These are phyloP conservation scores for Cystobasidium pallidum DNA, from an alignment of 1,284 basidiomycete species.

Conservation along the genomic window DNA sequence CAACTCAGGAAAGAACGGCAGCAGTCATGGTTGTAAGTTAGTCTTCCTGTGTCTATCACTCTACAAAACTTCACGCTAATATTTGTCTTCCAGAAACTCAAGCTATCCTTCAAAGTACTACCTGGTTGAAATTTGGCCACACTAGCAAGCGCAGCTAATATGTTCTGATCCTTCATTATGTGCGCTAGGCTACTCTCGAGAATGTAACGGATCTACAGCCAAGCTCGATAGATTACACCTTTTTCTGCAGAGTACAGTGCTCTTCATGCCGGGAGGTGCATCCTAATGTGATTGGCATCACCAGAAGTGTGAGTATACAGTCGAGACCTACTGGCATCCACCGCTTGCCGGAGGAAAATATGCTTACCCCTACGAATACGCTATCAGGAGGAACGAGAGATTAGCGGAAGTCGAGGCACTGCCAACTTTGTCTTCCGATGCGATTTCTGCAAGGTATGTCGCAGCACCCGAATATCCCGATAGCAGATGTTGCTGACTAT, in stretches of 20 bases:
- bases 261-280: slow-evolving; percentile 44
- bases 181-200: slow-evolving; percentile 40
- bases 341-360: neutral
- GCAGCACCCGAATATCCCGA: neutral
- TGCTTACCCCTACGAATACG: neutral
- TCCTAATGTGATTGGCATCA: slow-evolving; percentile 43
- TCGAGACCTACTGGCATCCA: neutral
- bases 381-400: slow-evolving; percentile 40
- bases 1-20: neutral
- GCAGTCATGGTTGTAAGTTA: slow-evolving; percentile 13
- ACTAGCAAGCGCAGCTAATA: neutral
- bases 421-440: slow-evolving; percentile 45
- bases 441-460: slow-evolving; percentile 38
- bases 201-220: slow-evolving; percentile 45
- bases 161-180: no score
- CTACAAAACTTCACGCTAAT: no score
- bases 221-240: slow-evolving; percentile 28
- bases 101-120: slow-evolving; percentile 38
- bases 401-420: slow-evolving; percentile 43
- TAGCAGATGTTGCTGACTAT: no score
- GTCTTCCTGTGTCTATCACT: no score
- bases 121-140: neutral
- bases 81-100: slow-evolving; percentile 35
- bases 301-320: slow-evolving; percentile 17
- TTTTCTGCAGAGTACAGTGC: slow-evolving; percentile 43